Percentiles rank a stretch among this genome's conserved stretches.
These are phyloP conservation scores for Cordyceps farinosa DNA, from an alignment of 2,329 filamentous ascomycete species.

Conservation along the genomic window DNA sequence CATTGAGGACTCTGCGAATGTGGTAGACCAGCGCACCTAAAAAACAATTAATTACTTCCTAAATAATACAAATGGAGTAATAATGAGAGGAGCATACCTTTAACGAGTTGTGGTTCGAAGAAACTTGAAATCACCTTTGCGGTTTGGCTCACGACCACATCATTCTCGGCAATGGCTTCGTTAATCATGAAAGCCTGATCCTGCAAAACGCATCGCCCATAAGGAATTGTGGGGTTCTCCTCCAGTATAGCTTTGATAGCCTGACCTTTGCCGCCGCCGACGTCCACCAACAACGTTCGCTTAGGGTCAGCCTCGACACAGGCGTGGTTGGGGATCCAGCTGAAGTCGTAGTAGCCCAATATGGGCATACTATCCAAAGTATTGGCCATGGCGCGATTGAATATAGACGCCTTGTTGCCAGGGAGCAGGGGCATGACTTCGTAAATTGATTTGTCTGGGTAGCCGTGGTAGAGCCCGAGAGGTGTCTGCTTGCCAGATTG, in stretches of 20 bases:
- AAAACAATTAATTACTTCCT: not conserved
- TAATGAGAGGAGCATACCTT: conserved; percentile 8
- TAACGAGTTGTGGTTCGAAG: conserved; percentile 22
- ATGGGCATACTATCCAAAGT: conserved; percentile 25
- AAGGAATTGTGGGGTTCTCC: conserved; percentile 26
- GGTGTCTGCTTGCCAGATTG: conserved; percentile 25
- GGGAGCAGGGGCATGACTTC: conserved; percentile 28
- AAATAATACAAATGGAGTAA: too few relatives aligned
- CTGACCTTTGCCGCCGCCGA: conserved; percentile 34
- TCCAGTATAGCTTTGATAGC: conserved; percentile 26
- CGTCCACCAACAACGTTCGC: conserved; percentile 30
- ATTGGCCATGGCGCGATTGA: conserved; percentile 30
- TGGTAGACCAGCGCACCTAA: conserved; percentile 36
- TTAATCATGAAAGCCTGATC: conserved; percentile 31
- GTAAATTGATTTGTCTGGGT: conserved; percentile 31
- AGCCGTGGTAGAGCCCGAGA: conserved; percentile 27
- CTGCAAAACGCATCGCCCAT: conserved; percentile 30
- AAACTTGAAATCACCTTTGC: conserved; percentile 23
- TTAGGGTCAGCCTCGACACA: not conserved
- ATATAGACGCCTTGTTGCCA: conserved; percentile 23
- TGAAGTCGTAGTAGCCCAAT: conserved; percentile 30
- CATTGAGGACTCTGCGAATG: conserved; percentile 36
- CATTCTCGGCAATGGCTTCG: conserved; percentile 20
- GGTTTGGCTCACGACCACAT: conserved; percentile 23
- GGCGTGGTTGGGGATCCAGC: conserved; percentile 25